phyloP scores from a whole-genome alignment of 1,284 basidiomycete genomes.

The Wallemia mellicola region DNA sequence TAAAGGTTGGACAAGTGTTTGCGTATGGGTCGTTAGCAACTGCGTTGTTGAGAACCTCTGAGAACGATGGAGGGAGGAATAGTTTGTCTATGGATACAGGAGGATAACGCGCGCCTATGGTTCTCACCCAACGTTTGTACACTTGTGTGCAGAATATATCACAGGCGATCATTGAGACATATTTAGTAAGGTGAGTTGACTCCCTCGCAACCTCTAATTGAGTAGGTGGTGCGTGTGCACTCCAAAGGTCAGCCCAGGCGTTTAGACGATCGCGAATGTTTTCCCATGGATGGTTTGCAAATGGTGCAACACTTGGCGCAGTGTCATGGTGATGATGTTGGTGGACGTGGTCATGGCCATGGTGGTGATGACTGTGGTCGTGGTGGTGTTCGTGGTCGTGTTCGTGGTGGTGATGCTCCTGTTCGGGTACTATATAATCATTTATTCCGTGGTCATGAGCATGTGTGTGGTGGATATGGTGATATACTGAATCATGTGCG shows the following conservation, averaged over 20 bases:
- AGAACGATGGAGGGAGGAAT: neutral
- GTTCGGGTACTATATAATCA: neutral
- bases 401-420: neutral
- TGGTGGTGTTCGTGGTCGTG: neutral
- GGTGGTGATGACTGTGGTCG: neutral
- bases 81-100: neutral
- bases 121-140: neutral
- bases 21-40: neutral
- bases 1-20: neutral
- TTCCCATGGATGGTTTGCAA: neutral
- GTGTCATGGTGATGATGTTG: neutral
- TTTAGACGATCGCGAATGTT: neutral
- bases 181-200: neutral
- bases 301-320: neutral
- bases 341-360: neutral
- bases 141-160: constrained; percentile 1
- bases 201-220: neutral
- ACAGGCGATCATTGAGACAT: neutral
- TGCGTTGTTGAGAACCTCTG: neutral
- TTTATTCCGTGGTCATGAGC: neutral
- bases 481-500: neutral
- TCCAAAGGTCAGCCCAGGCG: neutral
- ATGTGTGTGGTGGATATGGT: neutral
- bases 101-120: neutral
- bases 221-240: neutral